A percentile compares a stretch with the other conserved stretches of the same genome.
Evolutionary conservation across 202 grass and related monocot species (phyloP).

Genomic region (Miscanthus sacchariflorus): DNA sequence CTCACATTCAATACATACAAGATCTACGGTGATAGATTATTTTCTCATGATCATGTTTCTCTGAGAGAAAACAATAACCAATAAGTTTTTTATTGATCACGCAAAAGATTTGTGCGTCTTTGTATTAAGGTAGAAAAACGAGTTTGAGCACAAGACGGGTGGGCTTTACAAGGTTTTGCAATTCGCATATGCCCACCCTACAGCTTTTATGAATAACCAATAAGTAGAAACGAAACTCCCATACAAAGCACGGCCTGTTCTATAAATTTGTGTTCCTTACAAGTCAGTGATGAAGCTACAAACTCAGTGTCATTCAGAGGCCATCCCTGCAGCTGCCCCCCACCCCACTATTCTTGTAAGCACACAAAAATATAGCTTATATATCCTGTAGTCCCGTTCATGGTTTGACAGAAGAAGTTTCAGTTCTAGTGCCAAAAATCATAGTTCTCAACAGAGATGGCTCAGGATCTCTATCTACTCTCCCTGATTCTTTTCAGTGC

Average conservation of each 20-base stretch:
- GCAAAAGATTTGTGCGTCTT: too few relatives aligned
- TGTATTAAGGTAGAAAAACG: too few relatives aligned
- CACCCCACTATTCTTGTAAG: not conserved
- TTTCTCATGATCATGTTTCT: conserved; percentile 28
- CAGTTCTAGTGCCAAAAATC: not conserved
- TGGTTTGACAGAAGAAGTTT: not conserved
- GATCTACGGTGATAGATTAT: conserved; percentile 1
- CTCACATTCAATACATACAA: not conserved
- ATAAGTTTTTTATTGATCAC: not conserved
- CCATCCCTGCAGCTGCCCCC: not conserved
- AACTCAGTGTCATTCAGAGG: not conserved
- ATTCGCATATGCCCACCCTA: too few relatives aligned
- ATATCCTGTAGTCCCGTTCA: not conserved
- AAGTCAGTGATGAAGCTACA: not conserved
- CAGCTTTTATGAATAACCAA: not conserved
- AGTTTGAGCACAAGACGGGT: too few relatives aligned
- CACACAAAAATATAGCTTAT: too few relatives aligned
- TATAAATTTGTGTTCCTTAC: conserved; percentile 2
- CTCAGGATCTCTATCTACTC: conserved; percentile 15
- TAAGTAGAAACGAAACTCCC: not conserved
- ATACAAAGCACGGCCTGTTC: not conserved
- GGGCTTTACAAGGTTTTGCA: too few relatives aligned
- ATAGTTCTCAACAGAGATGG: conserved; percentile 28
- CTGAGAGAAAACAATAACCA: not conserved
- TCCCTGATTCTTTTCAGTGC: conserved; percentile 45